These are phyloP conservation scores for Nakazawaea wyomingensis DNA, from an alignment of 805 yeast genomes.

Conservation along the genomic window DNA sequence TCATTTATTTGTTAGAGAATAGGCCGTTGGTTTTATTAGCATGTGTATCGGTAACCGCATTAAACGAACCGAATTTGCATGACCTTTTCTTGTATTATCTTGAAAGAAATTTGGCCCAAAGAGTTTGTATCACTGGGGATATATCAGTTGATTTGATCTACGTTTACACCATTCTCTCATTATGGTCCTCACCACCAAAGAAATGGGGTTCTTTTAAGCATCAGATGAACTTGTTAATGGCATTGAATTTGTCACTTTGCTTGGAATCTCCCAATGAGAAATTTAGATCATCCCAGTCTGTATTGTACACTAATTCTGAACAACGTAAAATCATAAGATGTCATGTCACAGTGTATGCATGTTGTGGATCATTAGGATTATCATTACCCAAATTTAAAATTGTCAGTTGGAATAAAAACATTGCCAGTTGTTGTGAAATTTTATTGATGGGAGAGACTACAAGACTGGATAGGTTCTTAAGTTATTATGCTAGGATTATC, in stretches of 20 bases:
- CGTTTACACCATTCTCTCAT: slow-evolving; percentile 38
- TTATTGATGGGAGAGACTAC: slow-evolving; percentile 31
- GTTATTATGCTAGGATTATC: slow-evolving; percentile 39
- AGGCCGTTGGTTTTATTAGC: slow-evolving; percentile 39
- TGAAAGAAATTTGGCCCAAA: slow-evolving; percentile 39
- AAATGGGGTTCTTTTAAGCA: slow-evolving; percentile 48
- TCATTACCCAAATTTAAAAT: slow-evolving; percentile 46
- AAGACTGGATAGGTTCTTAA: slow-evolving; percentile 36
- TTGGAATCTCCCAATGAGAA: slow-evolving; percentile 40
- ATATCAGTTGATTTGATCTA: slow-evolving; percentile 37
- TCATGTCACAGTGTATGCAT: slow-evolving; percentile 42
- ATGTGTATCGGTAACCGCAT: slow-evolving; percentile 41
- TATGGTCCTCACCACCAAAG: slow-evolving; percentile 51
- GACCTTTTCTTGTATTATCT: slow-evolving; percentile 38
- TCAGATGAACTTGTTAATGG: slow-evolving; percentile 43
- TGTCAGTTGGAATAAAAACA: slow-evolving; percentile 42
- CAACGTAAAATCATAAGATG: slow-evolving; percentile 36
- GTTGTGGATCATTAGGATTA: slow-evolving; percentile 47
- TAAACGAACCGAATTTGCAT: slow-evolving; percentile 39
- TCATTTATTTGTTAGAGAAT: slow-evolving; percentile 34
- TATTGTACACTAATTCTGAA: slow-evolving; percentile 23
- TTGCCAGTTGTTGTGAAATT: slow-evolving; percentile 32
- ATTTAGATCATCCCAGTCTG: slow-evolving; percentile 21
- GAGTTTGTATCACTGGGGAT: slow-evolving; percentile 38
- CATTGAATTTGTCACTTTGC: slow-evolving; percentile 40